Percentiles rank a stretch among this genome's conserved stretches.
phyloP scores from a whole-genome alignment of 345 rosid species.

The Carallia brachiata region DNA sequence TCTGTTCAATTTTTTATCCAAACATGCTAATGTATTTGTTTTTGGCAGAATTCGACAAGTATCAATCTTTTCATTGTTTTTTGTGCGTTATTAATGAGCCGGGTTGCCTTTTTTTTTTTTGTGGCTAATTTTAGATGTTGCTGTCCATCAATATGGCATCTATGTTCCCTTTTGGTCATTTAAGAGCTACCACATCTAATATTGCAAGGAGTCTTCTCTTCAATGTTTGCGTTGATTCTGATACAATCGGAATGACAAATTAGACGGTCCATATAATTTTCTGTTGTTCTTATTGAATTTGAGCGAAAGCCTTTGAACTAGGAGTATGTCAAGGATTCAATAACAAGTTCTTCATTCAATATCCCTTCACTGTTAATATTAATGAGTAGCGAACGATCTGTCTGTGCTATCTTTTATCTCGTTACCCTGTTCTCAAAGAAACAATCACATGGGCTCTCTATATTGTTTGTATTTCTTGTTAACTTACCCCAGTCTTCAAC shows the following conservation, averaged over 20 bases:
- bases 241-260: conserved; percentile 27
- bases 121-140: background rate
- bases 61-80: conserved; percentile 3
- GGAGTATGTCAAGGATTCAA: background rate
- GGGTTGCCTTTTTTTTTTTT: background rate
- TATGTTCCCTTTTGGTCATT: background rate
- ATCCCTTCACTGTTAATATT: background rate
- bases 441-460: too few relatives aligned
- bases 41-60: conserved; percentile 5
- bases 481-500: too few relatives aligned
- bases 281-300: conserved; percentile 8
- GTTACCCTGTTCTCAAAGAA: background rate
- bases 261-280: conserved; percentile 15
- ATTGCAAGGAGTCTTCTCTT: conserved; percentile 6
- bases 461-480: too few relatives aligned
- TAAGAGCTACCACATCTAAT: background rate
- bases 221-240: background rate
- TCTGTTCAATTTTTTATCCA: background rate
- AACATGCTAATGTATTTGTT: background rate
- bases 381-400: background rate
- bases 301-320: background rate
- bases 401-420: background rate
- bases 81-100: background rate
- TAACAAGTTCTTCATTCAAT: background rate
- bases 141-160: background rate